Conservation (phyloP, 208 protist genomes). For the Leishmania braziliensis region DNA sequence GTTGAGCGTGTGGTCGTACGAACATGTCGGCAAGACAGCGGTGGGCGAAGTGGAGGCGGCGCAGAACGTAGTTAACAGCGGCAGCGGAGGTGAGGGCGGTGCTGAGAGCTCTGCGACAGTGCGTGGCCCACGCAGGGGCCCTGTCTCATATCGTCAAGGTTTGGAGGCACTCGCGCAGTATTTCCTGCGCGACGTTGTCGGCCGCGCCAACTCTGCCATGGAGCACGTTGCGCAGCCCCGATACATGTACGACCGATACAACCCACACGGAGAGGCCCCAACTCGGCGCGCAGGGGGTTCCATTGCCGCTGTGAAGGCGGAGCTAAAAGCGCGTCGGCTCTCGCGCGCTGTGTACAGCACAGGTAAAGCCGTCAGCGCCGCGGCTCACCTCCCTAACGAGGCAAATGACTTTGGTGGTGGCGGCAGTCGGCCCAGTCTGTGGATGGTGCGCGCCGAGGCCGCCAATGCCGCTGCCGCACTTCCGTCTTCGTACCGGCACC, state of each 20-base stretch:
- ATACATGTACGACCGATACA: constrained; percentile 44
- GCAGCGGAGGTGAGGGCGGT: not conserved
- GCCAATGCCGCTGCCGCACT: constrained; percentile 29
- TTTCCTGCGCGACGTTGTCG: constrained; percentile 33
- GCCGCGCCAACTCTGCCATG: constrained; percentile 26
- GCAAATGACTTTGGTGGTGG: constrained; percentile 13
- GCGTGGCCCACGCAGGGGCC: not conserved
- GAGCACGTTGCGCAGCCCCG: constrained; percentile 23
- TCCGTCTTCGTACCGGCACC: constrained; percentile 20
- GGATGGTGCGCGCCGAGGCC: constrained; percentile 29
- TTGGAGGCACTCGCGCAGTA: constrained; percentile 31
- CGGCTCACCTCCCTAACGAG: constrained; percentile 12
- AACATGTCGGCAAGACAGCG: not conserved
- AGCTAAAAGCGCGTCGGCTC: constrained; percentile 4
- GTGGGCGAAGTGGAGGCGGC: not conserved
- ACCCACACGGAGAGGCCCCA: constrained; percentile 12
- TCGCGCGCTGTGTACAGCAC: not conserved
- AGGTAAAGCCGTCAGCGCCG: not conserved
- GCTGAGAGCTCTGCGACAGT: constrained; percentile 3
- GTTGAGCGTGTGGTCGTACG: constrained; percentile 68
- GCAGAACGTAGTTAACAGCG: not conserved
- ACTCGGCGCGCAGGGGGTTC: not conserved
- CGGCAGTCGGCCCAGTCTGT: constrained; percentile 10
- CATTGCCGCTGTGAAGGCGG: not conserved
- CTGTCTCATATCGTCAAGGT: not conserved